Base-by-base conservation (phyloP, 441 rosid species). In the Corymbia citriodora region DNA sequence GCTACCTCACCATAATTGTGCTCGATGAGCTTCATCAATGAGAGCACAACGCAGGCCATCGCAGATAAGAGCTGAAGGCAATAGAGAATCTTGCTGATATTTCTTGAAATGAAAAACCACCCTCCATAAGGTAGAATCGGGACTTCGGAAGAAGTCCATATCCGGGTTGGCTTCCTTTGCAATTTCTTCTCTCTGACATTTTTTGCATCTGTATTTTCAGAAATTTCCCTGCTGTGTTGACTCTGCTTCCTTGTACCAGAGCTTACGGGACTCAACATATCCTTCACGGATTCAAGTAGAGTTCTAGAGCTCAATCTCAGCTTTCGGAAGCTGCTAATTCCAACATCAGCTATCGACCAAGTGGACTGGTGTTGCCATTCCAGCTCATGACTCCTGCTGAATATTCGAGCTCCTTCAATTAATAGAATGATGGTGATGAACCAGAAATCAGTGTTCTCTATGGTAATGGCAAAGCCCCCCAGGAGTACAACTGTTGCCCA, bases 401-500 rank as follows among this genome's bases (percentile, higher is more conserved):
- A 98, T 72, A 97, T 98, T 36, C 99, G 91, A 29, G 99, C 93
- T 16, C 99, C 98, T 92, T 98, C 99, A 27, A 98, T 95, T 88
- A 98, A 91, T 90, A 97, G 93, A 83, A 98, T 96, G 57, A 96
- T 87, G 48, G 99, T 97, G 90, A 98, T 93, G 88, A 96, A 92
- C 99, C 99, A 97, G 90, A 98, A 98, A 92, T 98, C 99, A 4
- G 97, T 94, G 72, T 91, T 93, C 57, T 98, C 99, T 70, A 98
- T 93, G 21, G 96, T 93, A 85, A 96, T 96, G 10, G 99, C 99
- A 88, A 98, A 98, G 27, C 99, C 99, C 15, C 99, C 99, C 0
- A 98, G 95, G 49, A 98, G 98, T 89, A 98, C 99, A 54, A 98
- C 99, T 1, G 99, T 98, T 17, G 99, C 99, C 99, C 99, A 98